A percentile compares a stretch with the other conserved stretches of the same genome.
These are phyloP conservation scores for Xylariaceae sp. DNA, from an alignment of 2,329 filamentous ascomycete genomes.

Conservation along the genomic window DNA sequence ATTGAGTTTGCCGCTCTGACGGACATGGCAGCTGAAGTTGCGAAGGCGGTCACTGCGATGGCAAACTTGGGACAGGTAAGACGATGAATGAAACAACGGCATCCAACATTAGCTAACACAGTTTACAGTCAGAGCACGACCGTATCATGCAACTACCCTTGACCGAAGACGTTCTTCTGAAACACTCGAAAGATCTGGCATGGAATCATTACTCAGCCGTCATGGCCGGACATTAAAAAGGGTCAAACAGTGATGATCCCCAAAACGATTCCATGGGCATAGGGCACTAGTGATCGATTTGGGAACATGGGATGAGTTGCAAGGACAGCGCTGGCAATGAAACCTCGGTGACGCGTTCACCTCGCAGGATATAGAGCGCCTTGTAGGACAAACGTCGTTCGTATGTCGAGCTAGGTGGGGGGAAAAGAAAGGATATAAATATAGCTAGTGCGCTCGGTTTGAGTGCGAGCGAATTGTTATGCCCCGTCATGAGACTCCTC, in stretches of 20 bases:
- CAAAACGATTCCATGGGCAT: too few relatives aligned
- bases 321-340: too few relatives aligned
- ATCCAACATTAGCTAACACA: constrained; percentile 17
- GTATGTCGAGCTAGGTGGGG: too few relatives aligned
- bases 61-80: constrained; percentile 32
- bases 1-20: constrained; percentile 34
- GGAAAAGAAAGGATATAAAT: too few relatives aligned
- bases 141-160: constrained; percentile 33
- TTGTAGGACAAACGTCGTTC: too few relatives aligned
- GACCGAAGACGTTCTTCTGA: constrained; percentile 34
- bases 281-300: too few relatives aligned
- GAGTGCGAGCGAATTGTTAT: too few relatives aligned
- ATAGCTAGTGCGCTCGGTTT: too few relatives aligned
- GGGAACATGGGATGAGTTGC: too few relatives aligned
- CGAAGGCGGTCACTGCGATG: constrained; percentile 31
- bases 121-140: constrained; percentile 29
- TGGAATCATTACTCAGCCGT: constrained; percentile 33
- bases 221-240: constrained; percentile 27
- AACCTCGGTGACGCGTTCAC: too few relatives aligned
- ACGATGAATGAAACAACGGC: background rate
- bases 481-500: too few relatives aligned
- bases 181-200: constrained; percentile 32
- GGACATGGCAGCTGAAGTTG: constrained; percentile 35
- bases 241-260: background rate
- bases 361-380: too few relatives aligned